Conservation (phyloP, 352 stramenopile species). For the Aphanomyces stellatus region DNA sequence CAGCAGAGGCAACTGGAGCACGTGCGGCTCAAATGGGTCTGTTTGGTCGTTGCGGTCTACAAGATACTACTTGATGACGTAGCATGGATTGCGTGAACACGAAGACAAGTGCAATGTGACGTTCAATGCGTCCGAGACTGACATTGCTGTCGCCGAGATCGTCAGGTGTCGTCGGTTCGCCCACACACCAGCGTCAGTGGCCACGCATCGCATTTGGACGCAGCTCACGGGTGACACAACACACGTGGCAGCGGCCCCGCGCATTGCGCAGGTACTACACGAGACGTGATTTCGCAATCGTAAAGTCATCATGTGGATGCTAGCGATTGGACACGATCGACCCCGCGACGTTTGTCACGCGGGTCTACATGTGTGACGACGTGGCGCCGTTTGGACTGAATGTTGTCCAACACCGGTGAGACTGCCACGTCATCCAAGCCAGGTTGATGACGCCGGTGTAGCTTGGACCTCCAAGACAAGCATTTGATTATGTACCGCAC, state of each 20-base stretch:
- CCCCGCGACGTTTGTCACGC: neutral
- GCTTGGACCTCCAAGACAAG: neutral
- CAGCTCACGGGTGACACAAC: slow-evolving; percentile 15
- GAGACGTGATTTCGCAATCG: too few species aligned
- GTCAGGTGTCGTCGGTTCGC: neutral
- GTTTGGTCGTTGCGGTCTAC: neutral
- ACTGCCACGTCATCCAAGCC: too few species aligned
- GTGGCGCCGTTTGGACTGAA: slow-evolving; percentile 13
- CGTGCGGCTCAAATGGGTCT: slow-evolving; percentile 11
- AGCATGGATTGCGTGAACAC: neutral
- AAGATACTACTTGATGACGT: neutral
- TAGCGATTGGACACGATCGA: slow-evolving; percentile 19
- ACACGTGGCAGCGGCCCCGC: neutral
- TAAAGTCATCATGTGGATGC: too few species aligned
- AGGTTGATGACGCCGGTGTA: too few species aligned
- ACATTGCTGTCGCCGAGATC: slow-evolving; percentile 15
- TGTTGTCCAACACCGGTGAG: slow-evolving; percentile 15
- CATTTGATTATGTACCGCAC: slow-evolving; percentile 18
- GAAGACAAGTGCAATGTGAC: slow-evolving; percentile 12
- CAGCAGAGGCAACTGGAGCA: neutral
- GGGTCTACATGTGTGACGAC: slow-evolving; percentile 14
- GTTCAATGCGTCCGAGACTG: slow-evolving; percentile 9
- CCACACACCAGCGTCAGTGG: neutral
- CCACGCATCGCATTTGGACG: slow-evolving; percentile 9
- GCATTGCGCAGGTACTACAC: slow-evolving; percentile 19